Evolutionary conservation across 2,329 filamentous ascomycete species (phyloP).

Genomic region (Fusarium piperis): DNA sequence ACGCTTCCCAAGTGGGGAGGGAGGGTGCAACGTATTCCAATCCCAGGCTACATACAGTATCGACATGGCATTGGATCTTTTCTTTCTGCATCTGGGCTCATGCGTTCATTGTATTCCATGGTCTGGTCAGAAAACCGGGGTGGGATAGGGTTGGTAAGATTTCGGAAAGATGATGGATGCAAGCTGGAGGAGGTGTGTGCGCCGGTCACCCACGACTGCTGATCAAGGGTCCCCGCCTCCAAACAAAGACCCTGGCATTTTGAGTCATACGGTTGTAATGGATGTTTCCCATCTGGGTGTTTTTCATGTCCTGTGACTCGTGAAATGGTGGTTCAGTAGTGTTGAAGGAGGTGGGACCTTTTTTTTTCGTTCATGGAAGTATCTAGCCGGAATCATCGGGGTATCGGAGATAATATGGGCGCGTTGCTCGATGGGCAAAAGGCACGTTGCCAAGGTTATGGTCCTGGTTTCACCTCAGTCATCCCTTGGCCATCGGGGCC

Average conservation of each 20-base stretch:
- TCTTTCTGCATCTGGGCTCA: neutral
- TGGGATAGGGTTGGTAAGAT: constrained; percentile 1
- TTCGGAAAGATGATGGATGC: neutral
- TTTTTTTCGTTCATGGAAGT: neutral
- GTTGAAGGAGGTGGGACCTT: neutral
- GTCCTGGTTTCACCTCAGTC: neutral
- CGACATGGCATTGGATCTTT: neutral
- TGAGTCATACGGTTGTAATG: constrained; percentile 8
- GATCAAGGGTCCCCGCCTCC: neutral
- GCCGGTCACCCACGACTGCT: neutral
- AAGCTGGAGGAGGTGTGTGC: neutral
- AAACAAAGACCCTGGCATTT: constrained; percentile 6
- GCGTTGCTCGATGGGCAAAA: neutral
- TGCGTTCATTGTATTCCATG: neutral
- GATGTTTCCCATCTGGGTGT: neutral
- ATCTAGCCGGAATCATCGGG: constrained; percentile 17
- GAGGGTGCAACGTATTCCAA: neutral
- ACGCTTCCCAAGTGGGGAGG: neutral
- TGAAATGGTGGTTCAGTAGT: neutral
- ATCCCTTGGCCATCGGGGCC: neutral
- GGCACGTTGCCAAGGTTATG: constrained; percentile 16
- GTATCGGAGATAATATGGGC: constrained; percentile 12
- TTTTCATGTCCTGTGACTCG: constrained; percentile 18
- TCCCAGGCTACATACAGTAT: neutral
- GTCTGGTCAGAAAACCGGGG: neutral